Evolutionary conservation across 352 stramenopile species (phyloP), one percentile per base, ranked within the genome.

Genomic region (Phytophthora sp.): DNA sequence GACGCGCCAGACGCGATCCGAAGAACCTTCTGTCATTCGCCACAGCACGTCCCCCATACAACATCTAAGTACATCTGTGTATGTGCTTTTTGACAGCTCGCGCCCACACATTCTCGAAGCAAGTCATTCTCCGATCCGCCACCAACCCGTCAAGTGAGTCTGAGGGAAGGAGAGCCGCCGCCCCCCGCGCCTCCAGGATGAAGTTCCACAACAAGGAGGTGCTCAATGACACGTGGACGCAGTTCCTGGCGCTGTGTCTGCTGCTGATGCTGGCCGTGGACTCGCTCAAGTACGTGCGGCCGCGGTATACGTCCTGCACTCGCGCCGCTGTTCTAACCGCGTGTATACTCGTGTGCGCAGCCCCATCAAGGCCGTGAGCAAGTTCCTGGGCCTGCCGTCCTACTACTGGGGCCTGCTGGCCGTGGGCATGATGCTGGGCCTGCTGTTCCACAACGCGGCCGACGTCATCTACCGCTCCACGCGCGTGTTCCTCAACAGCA

Each of bases 401-500:
- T 91, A 72, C 38, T 91, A 91, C 61, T 90, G 84, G 69, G 86
- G 84, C 12, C 52, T 88, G 20, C 41, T 89, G 4, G 71, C 67
- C 32, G 77, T 94, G 11, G 66, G 69, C 2, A 82, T 89, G 45
- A 88, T 92, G 72, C 70, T 94, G 23, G 70, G 62, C 18, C 45
- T 92, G 45, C 59, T 96, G 15, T 92, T 79, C 60, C 75, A 88
- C 66, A 92, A 96, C 74, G 62, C 87, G 5, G 74, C 79, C 32
- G 84, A 94, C 59, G 84, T 91, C 38, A 80, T 94, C 44, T 96
- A 96, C 73, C 73, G 74, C 54, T 89, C 73, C 38, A 78, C 80
- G 34, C 82, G 87, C 43, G 84, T 99, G 20, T 99, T 99, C 70
- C 97, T 99, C 69, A 94, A 98, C 77, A 98, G 88, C 46, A 98